phyloP scores from a whole-genome alignment of 345 rosid genomes.

The Rhodamnia argentea region DNA sequence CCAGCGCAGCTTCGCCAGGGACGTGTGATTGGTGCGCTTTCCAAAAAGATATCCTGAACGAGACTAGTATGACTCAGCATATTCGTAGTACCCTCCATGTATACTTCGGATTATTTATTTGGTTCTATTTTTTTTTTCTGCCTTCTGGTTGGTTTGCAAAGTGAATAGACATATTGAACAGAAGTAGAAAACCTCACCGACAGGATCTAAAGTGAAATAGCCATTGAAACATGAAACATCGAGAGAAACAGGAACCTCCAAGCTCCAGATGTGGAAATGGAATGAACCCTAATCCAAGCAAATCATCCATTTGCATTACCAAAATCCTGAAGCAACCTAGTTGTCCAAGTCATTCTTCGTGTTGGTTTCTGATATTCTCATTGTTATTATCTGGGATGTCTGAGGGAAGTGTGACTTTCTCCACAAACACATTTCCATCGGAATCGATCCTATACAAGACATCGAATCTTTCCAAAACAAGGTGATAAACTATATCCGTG shows the following conservation, averaged over 20 bases:
- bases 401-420: conserved; percentile 24
- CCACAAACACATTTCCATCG: conserved; percentile 48
- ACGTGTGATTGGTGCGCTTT: background rate
- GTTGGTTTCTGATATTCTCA: background rate
- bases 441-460: conserved; percentile 58
- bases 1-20: background rate
- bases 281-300: background rate
- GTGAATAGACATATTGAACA: background rate
- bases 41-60: background rate
- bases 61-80: background rate
- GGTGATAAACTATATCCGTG: conserved; percentile 39
- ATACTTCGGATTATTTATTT: background rate
- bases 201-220: background rate
- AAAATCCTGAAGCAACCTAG: background rate
- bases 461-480: conserved; percentile 65
- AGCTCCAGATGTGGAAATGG: background rate
- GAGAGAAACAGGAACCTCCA: background rate
- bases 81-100: background rate
- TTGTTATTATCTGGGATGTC: background rate
- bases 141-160: background rate
- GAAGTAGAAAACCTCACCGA: background rate
- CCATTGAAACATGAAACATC: background rate
- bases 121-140: background rate
- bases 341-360: background rate
- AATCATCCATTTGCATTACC: background rate